Evolutionary conservation across 1,284 basidiomycete species (phyloP), one percentile per base, ranked within the genome.

Genomic region (Ceratobasidium sp.): DNA sequence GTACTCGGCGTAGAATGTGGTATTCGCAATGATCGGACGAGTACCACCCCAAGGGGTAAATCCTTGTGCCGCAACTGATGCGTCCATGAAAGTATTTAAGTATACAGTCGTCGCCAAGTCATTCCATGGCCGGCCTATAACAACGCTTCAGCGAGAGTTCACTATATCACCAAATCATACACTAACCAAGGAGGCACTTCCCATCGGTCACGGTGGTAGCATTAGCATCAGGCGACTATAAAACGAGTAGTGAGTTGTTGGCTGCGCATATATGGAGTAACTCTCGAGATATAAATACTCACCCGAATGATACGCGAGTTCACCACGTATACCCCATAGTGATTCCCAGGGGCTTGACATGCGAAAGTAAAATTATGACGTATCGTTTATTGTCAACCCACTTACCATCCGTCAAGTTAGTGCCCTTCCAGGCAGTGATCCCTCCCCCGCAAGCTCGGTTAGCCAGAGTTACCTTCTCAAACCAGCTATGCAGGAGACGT

Each of bases 361-460:
- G 27, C n/a, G 8, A 48, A 8, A 31, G 1, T 39, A 11, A 27
- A 34, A 24, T 13, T 31, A 14, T 22, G 39, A 27, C 29, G 46
- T 34, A 34, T n/a, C n/a, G 11, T 68, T 16, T 16, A 22, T 31
- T 2, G 48, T 31, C n/a, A 24, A 19, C 11, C 37, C 3, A 54
- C 51, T 11, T 37, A 71, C 66, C 66, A 78, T 86, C 86, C 0
- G 86, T 87, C 31, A 84, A 79, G 76, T 88, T 87, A 0, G 85
- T 85, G 1, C 90, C 89, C 73, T 85, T 85, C 89, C 89, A 91
- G 0, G 89, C 89, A 19, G 84, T 85, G 14, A 90, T 84, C 0
- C 88, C 89, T 1, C 90, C 89, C 0, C 89, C 88, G 75, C 88
- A 89, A 0, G 83, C 89, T 43, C 89, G 84, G 68, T 88, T 90